Evolutionary conservation across 148 eudicot genomes (phyloP), one percentile per base, ranked within the genome.

Genomic region (Cornus suecica): DNA sequence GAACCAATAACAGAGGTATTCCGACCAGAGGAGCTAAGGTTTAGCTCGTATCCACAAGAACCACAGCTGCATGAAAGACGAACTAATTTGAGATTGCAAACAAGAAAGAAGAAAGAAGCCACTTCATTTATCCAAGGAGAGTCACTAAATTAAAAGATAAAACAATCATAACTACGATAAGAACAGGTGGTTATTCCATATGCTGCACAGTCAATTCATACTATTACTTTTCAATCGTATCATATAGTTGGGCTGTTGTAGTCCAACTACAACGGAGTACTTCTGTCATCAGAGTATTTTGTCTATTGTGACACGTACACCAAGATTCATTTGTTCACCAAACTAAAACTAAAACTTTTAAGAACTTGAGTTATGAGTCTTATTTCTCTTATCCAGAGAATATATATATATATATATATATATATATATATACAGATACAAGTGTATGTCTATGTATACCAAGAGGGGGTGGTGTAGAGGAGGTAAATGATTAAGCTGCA

Each of bases 41-140:
- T 90, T 22, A 91, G 76, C 70, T 91, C 90, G 71, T 86, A 91
- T 70, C 98, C 98, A 80, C 94, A 93, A 26, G 85, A 77, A 62
- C 98, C 96, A 79, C 98, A 93, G 75, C 98, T 93, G 87, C 87
- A 83, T 25, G 32, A 25, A 72, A 58, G 24, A 58, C 8, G 4
- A 18, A 18, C 9, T 18, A 14, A 58, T 58, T 18, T 52, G 58
- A 52, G 22, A 58, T 58, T 58, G 62, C 62, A 58, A 18, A 22
- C 3, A 58, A 52, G 5, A 18, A 58, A 58, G 62, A 58, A 52
- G 5, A 18, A 58, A 58, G 62, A 20, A 58, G 23, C 24, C 23
- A 58, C 24, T 58, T 18, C n/a, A 3, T 20, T 22, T 7, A 20
- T n/a, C 24, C n/a, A 18, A 22, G 14, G 62, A 18, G 8, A 58